A percentile compares a stretch with the other conserved stretches of the same genome.
These are phyloP conservation scores for Sindora glabra DNA, from an alignment of 306 rosid genomes.

Conservation along the genomic window DNA sequence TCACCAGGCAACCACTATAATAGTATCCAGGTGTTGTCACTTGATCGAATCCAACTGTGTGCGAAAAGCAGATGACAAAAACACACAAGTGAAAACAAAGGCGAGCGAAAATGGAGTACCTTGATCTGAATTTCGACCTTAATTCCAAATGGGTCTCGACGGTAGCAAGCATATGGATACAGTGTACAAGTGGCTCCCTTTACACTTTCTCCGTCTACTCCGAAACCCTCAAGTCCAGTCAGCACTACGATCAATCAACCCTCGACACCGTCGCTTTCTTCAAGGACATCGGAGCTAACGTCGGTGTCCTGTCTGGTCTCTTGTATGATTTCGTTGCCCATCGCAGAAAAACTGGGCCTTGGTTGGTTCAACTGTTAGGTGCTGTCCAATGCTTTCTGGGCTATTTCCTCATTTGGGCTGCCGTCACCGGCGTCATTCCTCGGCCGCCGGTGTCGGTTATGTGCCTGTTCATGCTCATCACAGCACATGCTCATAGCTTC, in stretches of 20 bases:
- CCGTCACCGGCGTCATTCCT: conserved; percentile 48
- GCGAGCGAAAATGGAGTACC: neutral
- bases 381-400: conserved; percentile 64
- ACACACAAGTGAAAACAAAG: too few species aligned
- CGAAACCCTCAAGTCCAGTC: conserved; percentile 55
- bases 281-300: conserved; percentile 78
- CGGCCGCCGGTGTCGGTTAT: conserved; percentile 47
- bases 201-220: conserved; percentile 84
- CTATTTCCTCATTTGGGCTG: conserved; percentile 69
- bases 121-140: neutral
- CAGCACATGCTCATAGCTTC: conserved; percentile 63
- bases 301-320: conserved; percentile 58
- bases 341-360: conserved; percentile 37
- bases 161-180: conserved; percentile 76
- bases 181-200: conserved; percentile 63
- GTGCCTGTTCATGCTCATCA: conserved; percentile 49
- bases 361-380: conserved; percentile 53
- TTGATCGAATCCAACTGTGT: too few species aligned
- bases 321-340: conserved; percentile 29
- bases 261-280: conserved; percentile 71
- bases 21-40: too few species aligned
- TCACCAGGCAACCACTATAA: too few species aligned
- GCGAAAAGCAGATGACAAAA: too few species aligned
- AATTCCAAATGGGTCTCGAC: conserved; percentile 56
- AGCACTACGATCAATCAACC: conserved; percentile 75